Evolutionary conservation across 176 grass and related monocot species (phyloP), one percentile per base, ranked within the genome.

Genomic region (Avena eriantha): DNA sequence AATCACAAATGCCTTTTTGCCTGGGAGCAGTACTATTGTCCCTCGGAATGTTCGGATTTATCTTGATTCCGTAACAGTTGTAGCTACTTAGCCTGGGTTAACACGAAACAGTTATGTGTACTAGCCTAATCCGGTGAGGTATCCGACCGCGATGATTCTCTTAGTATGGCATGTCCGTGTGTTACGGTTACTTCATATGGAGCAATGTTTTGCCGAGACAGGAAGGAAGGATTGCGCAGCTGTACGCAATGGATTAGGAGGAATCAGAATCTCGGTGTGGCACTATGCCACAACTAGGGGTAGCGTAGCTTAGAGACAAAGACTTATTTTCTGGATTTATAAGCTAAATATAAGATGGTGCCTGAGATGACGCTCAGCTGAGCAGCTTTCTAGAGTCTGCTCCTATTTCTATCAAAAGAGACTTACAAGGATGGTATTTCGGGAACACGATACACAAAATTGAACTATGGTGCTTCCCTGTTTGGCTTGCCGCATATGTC

Each of bases 121-220:
- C 53, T 33, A 10, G 23, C 69, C 46, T 22, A 33, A 89, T 39
- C 43, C 31, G 21, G 64, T 81, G 77, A 11, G 36, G 15, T 35
- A 48, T n/a, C 10, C 48, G 29, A 29, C 29, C 29, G 48, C 47
- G 8, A 31, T 8, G 54, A 75, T 60, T 33, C 39, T 46, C n/a
- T 46, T 51, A 4, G 85, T 35, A 69, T 59, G 75, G 29, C 17
- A 71, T 76, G 81, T 45, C 50, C 23, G 43, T 50, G 61, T 45
- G 85, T 56, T 24, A 81, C 61, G 69, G 80, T 55, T 80, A 68
- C 61, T 91, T 84, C 43, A 36, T 63, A 10, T 47, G n/a, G 48
- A 45, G 6, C 8, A 60, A 45, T 22, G 39, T 11, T 80, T 76
- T 81, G 81, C 59, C 69, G 31, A 50, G 31, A 81, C 61, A 77